These are phyloP conservation scores for Trichosporon faecale DNA, from an alignment of 1,284 basidiomycete genomes.

Conservation along the genomic window DNA sequence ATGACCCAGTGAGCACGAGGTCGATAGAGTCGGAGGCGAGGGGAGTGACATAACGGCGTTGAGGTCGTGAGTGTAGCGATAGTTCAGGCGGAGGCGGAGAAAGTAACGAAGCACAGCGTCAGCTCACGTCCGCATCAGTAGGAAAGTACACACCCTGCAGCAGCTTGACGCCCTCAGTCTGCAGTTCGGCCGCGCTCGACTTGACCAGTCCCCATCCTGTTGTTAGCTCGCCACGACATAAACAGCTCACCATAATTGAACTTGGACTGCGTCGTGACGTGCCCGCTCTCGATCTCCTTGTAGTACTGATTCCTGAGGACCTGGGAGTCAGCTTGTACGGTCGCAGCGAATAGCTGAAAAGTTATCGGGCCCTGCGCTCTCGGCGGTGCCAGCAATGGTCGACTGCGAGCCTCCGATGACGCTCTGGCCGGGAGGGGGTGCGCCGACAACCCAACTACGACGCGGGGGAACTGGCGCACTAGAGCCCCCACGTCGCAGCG, in stretches of 20 bases:
- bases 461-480: too few relatives aligned
- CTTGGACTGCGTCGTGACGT: slow-evolving; percentile 91
- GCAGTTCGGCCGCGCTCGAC: slow-evolving; percentile 73
- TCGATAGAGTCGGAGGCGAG: neutral
- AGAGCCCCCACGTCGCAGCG: too few relatives aligned
- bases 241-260: slow-evolving; percentile 80
- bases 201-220: slow-evolving; percentile 83
- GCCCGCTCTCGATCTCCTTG: slow-evolving; percentile 76
- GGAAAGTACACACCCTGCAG: slow-evolving; percentile 68
- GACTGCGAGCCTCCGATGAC: too few relatives aligned
- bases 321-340: slow-evolving; percentile 51
- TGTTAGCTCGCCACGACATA: slow-evolving; percentile 6
- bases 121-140: neutral
- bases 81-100: neutral
- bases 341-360: neutral
- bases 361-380: too few relatives aligned
- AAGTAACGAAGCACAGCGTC: neutral
- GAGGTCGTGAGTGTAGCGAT: too few relatives aligned
- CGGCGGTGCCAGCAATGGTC: too few relatives aligned
- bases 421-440: too few relatives aligned
- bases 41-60: neutral
- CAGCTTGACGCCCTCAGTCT: slow-evolving; percentile 84
- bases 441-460: too few relatives aligned
- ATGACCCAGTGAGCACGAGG: neutral
- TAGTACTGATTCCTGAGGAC: slow-evolving; percentile 82